Evolutionary conservation across 2,329 filamentous ascomycete genomes (phyloP), one percentile per base, ranked within the genome.

Genomic region (Diaporthe ilicicola): DNA sequence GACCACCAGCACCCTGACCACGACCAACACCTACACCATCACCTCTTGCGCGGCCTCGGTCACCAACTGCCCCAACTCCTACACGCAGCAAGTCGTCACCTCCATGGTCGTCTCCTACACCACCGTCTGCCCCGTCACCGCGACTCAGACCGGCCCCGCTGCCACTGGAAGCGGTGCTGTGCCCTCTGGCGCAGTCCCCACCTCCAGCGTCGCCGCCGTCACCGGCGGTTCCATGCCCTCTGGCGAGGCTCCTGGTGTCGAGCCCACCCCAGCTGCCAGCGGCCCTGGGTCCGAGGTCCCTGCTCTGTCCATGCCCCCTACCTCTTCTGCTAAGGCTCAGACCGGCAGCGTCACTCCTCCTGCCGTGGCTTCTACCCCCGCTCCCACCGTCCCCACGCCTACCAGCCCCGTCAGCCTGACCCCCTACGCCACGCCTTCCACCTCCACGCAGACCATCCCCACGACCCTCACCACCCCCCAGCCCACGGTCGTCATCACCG

Each of bases 11-110:
- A 78, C 76, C 15, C 42, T 76, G 70, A 61, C 67, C 27, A 56
- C 71, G 51, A 78, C 77, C 19, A 73, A 74, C 39, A 74, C 71
- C n/a, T 79, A 76, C 74, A 79, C 78, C 64, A 75, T 79, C 73
- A 79, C 78, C 17, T 75, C 73, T 67, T 79, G 78, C 62, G 76
- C 74, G 1, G 77, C 76, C 37, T 70, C 75, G 10, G 77, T 78
- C 29, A 71, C 74, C 73, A 78, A 79, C 75, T 79, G 78, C 74
- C 78, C 78, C 44, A 74, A 74, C 55, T 72, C 73, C 53, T 73
- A 75, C 65, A 77, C 76, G 55, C 75, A 74, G 54, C 51, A 75
- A 54, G 70, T 78, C n/a, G 74, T 78, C 67, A 78, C 77, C 55
- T 73, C 74, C 50, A 74, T 76, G 39, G 73, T 76, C 34, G 61